A percentile compares a stretch with the other conserved stretches of the same genome.
Evolutionary conservation across 495 filamentous ascomycete genomes (phyloP).

Genomic region (Lophium mytilinum): DNA sequence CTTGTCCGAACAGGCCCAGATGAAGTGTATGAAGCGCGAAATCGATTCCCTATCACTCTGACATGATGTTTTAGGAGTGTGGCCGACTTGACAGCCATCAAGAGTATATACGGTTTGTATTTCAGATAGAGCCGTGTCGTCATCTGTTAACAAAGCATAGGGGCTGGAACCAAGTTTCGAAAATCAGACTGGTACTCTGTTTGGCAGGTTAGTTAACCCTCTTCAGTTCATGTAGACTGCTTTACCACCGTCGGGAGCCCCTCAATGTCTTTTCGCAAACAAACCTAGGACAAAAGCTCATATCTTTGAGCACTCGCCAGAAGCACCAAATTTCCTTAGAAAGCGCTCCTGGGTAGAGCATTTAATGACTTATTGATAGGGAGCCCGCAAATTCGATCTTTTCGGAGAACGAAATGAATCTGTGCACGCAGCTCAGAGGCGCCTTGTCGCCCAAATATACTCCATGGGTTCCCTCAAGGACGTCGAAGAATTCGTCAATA

Average conservation of each 20-base stretch:
- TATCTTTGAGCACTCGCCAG: too few species aligned
- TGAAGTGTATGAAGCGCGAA: constrained; percentile 16
- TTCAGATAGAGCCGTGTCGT: not conserved
- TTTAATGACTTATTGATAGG: not conserved
- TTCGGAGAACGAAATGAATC: constrained; percentile 30
- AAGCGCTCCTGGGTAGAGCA: too few species aligned
- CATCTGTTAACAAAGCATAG: not conserved
- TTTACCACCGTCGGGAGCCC: not conserved
- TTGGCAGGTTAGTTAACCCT: constrained; percentile 19
- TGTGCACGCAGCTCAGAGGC: constrained; percentile 27
- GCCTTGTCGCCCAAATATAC: constrained; percentile 29
- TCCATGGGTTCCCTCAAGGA: constrained; percentile 29
- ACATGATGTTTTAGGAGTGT: constrained; percentile 11
- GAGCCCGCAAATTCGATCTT: constrained; percentile 31
- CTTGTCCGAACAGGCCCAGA: constrained; percentile 28
- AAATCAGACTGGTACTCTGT: constrained; percentile 32
- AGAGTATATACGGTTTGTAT: constrained; percentile 26
- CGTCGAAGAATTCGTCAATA: constrained; percentile 29
- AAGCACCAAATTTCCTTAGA: too few species aligned
- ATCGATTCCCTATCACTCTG: not conserved
- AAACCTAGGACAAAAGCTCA: too few species aligned
- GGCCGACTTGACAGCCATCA: constrained; percentile 28
- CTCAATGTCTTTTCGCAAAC: too few species aligned
- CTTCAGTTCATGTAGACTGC: not conserved
- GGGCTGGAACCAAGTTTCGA: constrained; percentile 28